A percentile compares a stretch with the other conserved stretches of the same genome.
Evolutionary conservation across 176 grass and related monocot species (phyloP).

Genomic region (Areca catechu): DNA sequence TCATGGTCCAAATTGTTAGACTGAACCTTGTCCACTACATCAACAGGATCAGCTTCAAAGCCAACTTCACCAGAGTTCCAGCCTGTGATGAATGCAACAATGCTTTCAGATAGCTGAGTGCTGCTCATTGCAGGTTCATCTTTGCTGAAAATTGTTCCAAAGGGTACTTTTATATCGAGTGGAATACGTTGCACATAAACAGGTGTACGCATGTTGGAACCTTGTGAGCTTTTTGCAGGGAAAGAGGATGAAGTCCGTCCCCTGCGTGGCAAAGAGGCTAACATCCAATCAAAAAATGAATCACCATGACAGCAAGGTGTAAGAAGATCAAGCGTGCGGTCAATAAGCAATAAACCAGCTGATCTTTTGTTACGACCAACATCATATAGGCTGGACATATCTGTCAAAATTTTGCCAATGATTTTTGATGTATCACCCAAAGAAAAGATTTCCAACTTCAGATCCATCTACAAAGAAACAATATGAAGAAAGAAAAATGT

Average conservation of each 20-base stretch:
- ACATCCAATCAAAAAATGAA: conserved; percentile 78
- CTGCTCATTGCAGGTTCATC: conserved; percentile 38
- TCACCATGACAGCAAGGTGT: conserved; percentile 78
- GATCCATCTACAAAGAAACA: conserved; percentile 59
- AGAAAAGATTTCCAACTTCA: conserved; percentile 98
- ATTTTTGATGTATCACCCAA: conserved; percentile 78
- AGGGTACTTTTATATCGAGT: conserved; percentile 71
- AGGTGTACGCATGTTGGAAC: conserved; percentile 24
- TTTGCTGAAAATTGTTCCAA: conserved; percentile 44
- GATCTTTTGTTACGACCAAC: conserved; percentile 82
- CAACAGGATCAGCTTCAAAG: conserved; percentile 30
- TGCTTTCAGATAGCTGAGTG: conserved; percentile 44
- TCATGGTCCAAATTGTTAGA: conserved; percentile 26
- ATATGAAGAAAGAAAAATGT: conserved; percentile 1
- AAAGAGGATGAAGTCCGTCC: conserved; percentile 36
- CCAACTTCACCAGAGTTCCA: conserved; percentile 59
- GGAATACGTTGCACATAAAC: conserved; percentile 41
- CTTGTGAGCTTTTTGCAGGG: conserved; percentile 32
- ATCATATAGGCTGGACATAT: conserved; percentile 98
- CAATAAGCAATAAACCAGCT: conserved; percentile 78
- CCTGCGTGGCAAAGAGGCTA: conserved; percentile 58
- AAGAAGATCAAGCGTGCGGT: conserved; percentile 89
- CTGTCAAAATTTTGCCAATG: conserved; percentile 93
- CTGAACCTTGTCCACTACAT: conserved; percentile 28
- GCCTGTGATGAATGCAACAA: conserved; percentile 66